These are phyloP conservation scores for Penicillium herquei DNA, from an alignment of 495 filamentous ascomycete genomes.

Conservation along the genomic window DNA sequence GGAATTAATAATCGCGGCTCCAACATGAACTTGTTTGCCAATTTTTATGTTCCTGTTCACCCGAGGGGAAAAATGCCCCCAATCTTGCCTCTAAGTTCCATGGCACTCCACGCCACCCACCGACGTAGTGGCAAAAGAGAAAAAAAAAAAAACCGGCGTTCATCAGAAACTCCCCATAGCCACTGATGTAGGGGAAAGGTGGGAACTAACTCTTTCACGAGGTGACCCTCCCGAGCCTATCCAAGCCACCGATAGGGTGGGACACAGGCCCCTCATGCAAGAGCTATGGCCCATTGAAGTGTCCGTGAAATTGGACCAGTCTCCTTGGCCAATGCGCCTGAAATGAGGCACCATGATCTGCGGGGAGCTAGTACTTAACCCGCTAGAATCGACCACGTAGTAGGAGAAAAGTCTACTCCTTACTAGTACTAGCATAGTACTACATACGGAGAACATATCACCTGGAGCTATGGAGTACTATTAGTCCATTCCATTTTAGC, in stretches of 20 bases:
- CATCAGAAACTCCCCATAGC: not conserved
- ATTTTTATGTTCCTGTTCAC: not conserved
- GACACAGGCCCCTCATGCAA: no score
- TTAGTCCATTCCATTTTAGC: not conserved
- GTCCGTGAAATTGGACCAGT: not conserved
- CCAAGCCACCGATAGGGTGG: no score
- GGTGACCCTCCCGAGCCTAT: no score
- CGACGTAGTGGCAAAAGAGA: not conserved
- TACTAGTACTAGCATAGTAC: no score
- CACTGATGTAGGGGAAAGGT: not conserved
- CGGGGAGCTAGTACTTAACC: not conserved
- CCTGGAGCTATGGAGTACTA: no score
- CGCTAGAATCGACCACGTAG: constrained; percentile 1
- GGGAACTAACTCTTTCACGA: no score
- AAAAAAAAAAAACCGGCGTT: not conserved
- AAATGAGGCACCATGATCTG: constrained; percentile 6
- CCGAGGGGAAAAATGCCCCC: not conserved
- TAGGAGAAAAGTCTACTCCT: not conserved
- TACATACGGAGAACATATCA: not conserved
- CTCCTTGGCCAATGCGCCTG: constrained; percentile 4
- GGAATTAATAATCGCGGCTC: not conserved
- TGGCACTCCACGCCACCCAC: constrained; percentile 1
- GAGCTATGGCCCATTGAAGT: no score
- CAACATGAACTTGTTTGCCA: not conserved
- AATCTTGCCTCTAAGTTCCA: not conserved